Evolutionary conservation across 495 filamentous ascomycete genomes (phyloP), one percentile per base, ranked within the genome.

Genomic region (Lasiosphaeria hispida): DNA sequence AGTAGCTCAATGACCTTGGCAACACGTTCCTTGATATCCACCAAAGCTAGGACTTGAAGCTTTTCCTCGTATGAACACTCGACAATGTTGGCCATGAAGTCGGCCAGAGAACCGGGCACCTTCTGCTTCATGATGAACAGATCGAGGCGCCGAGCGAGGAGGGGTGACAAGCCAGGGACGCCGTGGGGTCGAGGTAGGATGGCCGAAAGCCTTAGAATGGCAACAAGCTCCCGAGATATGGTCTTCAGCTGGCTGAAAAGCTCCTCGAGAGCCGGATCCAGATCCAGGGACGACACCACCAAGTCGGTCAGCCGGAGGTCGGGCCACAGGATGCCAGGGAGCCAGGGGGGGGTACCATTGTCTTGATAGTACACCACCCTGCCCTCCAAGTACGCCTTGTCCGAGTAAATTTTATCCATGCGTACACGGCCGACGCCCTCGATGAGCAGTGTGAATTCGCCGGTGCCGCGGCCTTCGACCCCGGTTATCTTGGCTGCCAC

Each of bases 51-150:
- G 14, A 97, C 83, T 52, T 89, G 82, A 34, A 98, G 78, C 75
- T 91, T 95, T 63, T 98, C 94, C 67, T 96, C 89, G 57, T 92
- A 83, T 13, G 87, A 86, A 39, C 85, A 84, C 50, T 96, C 89
- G 2, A 95, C 83, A 23, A 97, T 82, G 70, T 94, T 92, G 7
- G 89, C 85, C 90, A 97, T 95, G 62, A 97, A 96, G 68, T 99
- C 95, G 7, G 94, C 94, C n/a, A 99, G 76, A 7, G 82, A 77
- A 7, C 93, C 94, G 4, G 94, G 92, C 55, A 96, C 89, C 50
- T 87, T 86, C 59, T 92, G 92, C 69, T 82, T 85, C 1, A 81
- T 79, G 48, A 98, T 95, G 65, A 90, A 92, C 7, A 92, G 68
- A 68, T 96, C 91, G 11, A 97, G 82, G 44, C 91, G 85, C 18